Base-by-base conservation (phyloP, 805 yeast genomes). In the Kodamaea sagamina region DNA sequence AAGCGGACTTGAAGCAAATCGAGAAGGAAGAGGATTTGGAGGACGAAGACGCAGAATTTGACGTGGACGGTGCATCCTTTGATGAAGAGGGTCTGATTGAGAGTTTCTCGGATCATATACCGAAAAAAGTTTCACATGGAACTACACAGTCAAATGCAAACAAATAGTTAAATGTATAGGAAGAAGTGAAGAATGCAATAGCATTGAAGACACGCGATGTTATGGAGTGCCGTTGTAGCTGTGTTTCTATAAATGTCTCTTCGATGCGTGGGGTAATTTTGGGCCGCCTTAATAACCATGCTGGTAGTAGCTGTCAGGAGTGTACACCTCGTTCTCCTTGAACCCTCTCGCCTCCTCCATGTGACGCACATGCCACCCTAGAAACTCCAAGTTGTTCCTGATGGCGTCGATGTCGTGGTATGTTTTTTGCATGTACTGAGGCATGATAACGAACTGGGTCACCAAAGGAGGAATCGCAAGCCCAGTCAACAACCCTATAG, bases 351-450 rank as follows among this genome's bases (percentile, higher is more conserved):
- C 48, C 42, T 67, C 67, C 39, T 67, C 65, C 39, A 64, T 32
- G 35, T 48, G 50, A 18, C 71, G 53, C 3, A 67, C 61, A 10
- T 62, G 54, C 70, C 71, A 66, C 6, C 71, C 71, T 8, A 65
- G 51, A 37, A 51, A 51, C 41, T 67, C 70, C 34, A 67, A 22
- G 32, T 60, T 61, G 43, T 63, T 58, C 35, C 58, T 62, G 19
- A 67, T 51, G 21, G 49, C 45, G 41, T 64, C 62, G 19, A 66
- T 57, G 40, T 67, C 71, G 27, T 59, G 59, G 36, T 47, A 54
- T 36, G 54, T 50, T 2, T 53, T 12, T 15, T 57, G 61, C 39
- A 62, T 43, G 22, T 53, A 49, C 13, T 47, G 42, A 4, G 71
- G 72, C 25, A 54, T 43, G 10, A 67, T 42, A 6, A 57, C 41